Conservation (phyloP, 1,284 basidiomycete genomes). For the Ustilago loliicola region DNA sequence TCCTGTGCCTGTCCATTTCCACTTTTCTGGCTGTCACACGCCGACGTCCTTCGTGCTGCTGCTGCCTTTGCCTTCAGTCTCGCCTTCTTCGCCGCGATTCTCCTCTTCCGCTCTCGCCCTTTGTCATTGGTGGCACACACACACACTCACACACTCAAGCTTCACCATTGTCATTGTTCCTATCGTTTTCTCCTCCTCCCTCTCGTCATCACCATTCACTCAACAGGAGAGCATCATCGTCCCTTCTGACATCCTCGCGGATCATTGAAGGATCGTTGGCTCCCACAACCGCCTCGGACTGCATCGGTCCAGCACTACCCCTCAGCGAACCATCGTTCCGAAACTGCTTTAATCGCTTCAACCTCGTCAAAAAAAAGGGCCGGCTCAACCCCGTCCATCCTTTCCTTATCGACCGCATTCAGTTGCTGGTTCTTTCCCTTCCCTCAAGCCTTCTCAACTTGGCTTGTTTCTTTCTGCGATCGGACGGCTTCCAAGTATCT, state of each 20-base stretch:
- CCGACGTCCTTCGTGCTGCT: neutral
- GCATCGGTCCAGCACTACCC: neutral
- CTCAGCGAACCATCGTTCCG: neutral
- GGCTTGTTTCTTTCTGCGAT: constrained; percentile 4
- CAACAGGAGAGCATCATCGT: constrained; percentile 14
- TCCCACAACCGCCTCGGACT: constrained; percentile 3
- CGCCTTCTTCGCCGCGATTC: constrained; percentile 1
- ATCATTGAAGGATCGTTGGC: constrained; percentile 19
- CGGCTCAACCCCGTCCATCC: constrained; percentile 47
- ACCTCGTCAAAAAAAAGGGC: constrained; percentile 17
- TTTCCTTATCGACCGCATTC: constrained; percentile 15
- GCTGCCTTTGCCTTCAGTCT: neutral
- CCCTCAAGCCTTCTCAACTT: constrained; percentile 26
- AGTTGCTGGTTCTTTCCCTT: constrained; percentile 18
- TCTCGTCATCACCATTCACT: constrained; percentile 12
- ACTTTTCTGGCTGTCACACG: constrained; percentile 13
- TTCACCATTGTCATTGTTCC: constrained; percentile 6
- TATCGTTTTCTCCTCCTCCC: neutral
- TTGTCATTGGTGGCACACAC: constrained; percentile 1
- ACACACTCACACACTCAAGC: neutral
- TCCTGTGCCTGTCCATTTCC: neutral
- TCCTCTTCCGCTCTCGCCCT: neutral
- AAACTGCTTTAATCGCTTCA: neutral
- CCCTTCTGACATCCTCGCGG: constrained; percentile 10
- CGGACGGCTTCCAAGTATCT: neutral